Conservation (phyloP, 306 rosid genomes). For the Cyclanthera cordifolia region DNA sequence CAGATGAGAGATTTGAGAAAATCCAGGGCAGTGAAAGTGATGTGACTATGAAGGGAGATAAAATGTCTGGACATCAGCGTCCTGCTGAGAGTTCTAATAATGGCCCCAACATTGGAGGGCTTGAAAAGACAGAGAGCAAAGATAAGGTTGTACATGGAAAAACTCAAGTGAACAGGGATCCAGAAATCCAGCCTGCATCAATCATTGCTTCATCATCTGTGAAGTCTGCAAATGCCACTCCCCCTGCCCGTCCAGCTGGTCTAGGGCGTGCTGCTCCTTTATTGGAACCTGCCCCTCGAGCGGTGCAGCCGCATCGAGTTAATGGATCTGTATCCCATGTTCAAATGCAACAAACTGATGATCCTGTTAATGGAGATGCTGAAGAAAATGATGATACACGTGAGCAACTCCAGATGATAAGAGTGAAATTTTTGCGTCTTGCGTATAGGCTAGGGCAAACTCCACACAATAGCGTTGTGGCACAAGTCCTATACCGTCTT, state of each 20-base stretch:
- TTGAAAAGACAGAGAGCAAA: slow-evolving; percentile 30
- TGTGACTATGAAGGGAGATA: slow-evolving; percentile 14
- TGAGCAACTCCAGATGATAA: slow-evolving; percentile 89
- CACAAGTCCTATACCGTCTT: slow-evolving; percentile 94
- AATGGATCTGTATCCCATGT: slow-evolving; percentile 44
- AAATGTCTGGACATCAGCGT: slow-evolving; percentile 20
- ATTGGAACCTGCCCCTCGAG: slow-evolving; percentile 61
- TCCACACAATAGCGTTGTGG: slow-evolving; percentile 98
- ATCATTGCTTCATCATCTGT: slow-evolving; percentile 33
- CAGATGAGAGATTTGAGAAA: slow-evolving; percentile 20
- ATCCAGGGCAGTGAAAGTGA: slow-evolving; percentile 22
- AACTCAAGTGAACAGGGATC: slow-evolving; percentile 22
- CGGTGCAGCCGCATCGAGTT: slow-evolving; percentile 61
- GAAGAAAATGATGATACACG: slow-evolving; percentile 95
- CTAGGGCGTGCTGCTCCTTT: slow-evolving; percentile 81
- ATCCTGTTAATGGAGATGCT: slow-evolving; percentile 49
- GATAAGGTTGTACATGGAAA: slow-evolving; percentile 24
- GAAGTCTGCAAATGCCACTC: slow-evolving; percentile 31
- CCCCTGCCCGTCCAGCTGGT: slow-evolving; percentile 72
- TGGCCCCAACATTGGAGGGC: slow-evolving; percentile 25
- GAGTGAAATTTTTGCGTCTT: slow-evolving; percentile 85
- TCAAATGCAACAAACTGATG: slow-evolving; percentile 66
- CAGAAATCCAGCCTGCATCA: slow-evolving; percentile 23
- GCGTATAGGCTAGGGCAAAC: slow-evolving; percentile 95
- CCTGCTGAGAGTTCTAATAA: slow-evolving; percentile 26